phyloP scores from a whole-genome alignment of 805 yeast genomes.

The Candida montana region DNA sequence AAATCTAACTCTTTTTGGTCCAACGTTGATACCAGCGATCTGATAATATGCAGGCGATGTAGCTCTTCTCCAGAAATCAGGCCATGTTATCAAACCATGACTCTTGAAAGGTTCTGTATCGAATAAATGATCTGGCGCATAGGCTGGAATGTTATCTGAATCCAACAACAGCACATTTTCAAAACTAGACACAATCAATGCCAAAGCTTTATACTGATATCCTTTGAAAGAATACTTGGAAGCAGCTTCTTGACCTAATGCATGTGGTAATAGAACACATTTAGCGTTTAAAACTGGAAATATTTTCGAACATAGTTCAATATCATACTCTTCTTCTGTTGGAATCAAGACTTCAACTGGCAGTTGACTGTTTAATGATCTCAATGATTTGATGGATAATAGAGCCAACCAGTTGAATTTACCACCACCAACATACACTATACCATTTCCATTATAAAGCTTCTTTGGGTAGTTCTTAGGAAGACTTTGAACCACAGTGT shows the following conservation, averaged over 20 bases:
- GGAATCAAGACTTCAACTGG: slow-evolving; percentile 76
- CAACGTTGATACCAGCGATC: slow-evolving; percentile 52
- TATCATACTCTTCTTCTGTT: slow-evolving; percentile 59
- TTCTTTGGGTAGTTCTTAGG: slow-evolving; percentile 44
- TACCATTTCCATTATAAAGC: slow-evolving; percentile 49
- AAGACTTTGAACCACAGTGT: slow-evolving; percentile 37
- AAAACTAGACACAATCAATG: slow-evolving; percentile 65
- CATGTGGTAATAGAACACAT: slow-evolving; percentile 59
- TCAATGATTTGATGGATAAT: slow-evolving; percentile 41
- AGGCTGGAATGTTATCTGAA: slow-evolving; percentile 67
- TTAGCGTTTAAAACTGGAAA: slow-evolving; percentile 58
- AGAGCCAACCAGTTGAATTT: slow-evolving; percentile 51
- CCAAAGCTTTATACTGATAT: slow-evolving; percentile 64
- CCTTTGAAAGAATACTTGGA: slow-evolving; percentile 48
- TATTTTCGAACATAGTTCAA: slow-evolving; percentile 54
- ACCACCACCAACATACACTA: slow-evolving; percentile 63
- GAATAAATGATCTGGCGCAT: slow-evolving; percentile 58
- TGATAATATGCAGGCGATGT: slow-evolving; percentile 70
- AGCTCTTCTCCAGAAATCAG: slow-evolving; percentile 85
- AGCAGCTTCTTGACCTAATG: slow-evolving; percentile 52
- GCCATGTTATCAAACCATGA: slow-evolving; percentile 62
- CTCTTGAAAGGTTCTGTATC: slow-evolving; percentile 47
- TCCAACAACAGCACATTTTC: slow-evolving; percentile 70
- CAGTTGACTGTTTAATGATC: slow-evolving; percentile 43
- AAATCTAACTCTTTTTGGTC: slow-evolving; percentile 34